phyloP scores from a whole-genome alignment of 495 filamentous ascomycete species.

The Pyronema omphalodes region DNA sequence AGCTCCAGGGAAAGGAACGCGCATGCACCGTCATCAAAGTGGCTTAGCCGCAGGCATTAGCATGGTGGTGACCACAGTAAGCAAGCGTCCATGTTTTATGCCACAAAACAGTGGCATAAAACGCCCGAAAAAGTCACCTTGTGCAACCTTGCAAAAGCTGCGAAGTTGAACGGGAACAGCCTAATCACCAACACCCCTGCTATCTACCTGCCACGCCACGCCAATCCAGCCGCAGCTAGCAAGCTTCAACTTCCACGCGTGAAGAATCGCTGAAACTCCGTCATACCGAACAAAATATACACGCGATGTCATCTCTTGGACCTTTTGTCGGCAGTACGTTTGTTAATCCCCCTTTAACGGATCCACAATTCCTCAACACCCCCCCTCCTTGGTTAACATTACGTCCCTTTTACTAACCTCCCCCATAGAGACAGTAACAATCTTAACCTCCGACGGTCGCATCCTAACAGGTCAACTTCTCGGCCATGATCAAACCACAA shows the following conservation, averaged over 20 bases:
- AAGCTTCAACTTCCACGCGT: too few relatives aligned
- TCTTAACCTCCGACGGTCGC: conserved; percentile 84
- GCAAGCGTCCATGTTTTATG: too few relatives aligned
- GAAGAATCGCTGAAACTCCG: too few relatives aligned
- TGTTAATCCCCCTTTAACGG: too few relatives aligned
- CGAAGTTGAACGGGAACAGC: too few relatives aligned
- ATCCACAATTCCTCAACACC: not conserved
- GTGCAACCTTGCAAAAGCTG: too few relatives aligned
- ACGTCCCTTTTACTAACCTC: conserved; percentile 3
- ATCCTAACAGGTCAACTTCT: conserved; percentile 67
- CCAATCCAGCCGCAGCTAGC: not conserved
- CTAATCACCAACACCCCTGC: not conserved
- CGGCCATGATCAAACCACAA: conserved; percentile 81
- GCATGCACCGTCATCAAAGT: not conserved
- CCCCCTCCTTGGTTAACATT: conserved; percentile 3
- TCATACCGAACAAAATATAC: too few relatives aligned
- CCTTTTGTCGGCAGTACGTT: conserved; percentile 46
- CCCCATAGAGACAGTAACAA: conserved; percentile 68
- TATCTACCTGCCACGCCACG: not conserved
- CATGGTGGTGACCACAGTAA: too few relatives aligned
- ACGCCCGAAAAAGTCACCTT: too few relatives aligned
- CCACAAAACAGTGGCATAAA: too few relatives aligned
- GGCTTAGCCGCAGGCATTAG: not conserved
- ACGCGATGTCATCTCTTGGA: conserved; percentile 41
- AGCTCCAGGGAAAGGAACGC: too few relatives aligned